Evolutionary conservation across 1,284 basidiomycete genomes (phyloP).

Genomic region (Leccinum glutinopallens): DNA sequence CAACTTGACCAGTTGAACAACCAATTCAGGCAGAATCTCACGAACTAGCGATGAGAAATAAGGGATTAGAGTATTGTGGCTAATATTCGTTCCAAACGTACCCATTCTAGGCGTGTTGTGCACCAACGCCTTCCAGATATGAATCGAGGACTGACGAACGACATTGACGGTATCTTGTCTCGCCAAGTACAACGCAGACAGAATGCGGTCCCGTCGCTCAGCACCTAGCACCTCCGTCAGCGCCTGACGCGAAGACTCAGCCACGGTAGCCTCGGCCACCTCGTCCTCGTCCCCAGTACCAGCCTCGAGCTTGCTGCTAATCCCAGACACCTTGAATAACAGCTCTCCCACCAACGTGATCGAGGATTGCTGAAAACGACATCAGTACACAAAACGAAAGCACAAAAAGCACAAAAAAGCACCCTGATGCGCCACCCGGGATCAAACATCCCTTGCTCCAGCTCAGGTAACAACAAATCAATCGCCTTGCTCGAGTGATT

Average conservation of each 20-base stretch:
- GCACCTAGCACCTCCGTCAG: constrained; percentile 87
- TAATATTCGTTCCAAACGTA: constrained; percentile 27
- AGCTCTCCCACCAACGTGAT: constrained; percentile 96
- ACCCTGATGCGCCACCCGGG: constrained; percentile 94
- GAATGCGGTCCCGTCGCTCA: constrained; percentile 88
- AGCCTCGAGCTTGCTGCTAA: constrained; percentile 83
- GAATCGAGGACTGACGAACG: constrained; percentile 90
- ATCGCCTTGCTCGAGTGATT: constrained; percentile 95
- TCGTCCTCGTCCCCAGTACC: constrained; percentile 78
- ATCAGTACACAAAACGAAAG: background rate
- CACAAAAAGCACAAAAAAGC: constrained; percentile 33
- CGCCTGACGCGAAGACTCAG: constrained; percentile 82
- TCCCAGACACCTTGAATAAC: constrained; percentile 97
- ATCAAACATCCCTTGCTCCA: constrained; percentile 96
- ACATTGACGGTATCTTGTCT: constrained; percentile 92
- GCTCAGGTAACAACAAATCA: constrained; percentile 91
- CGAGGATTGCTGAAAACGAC: constrained; percentile 78
- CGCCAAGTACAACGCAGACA: constrained; percentile 91
- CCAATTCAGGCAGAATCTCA: constrained; percentile 89
- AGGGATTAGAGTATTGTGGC: background rate
- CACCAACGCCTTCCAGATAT: constrained; percentile 98
- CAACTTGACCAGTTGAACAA: constrained; percentile 73
- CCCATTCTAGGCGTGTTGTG: constrained; percentile 87
- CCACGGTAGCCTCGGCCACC: constrained; percentile 60
- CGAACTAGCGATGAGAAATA: constrained; percentile 57